These are phyloP conservation scores for Naganishia antarctica DNA, from an alignment of 768 basidiomycete genomes.

Conservation along the genomic window DNA sequence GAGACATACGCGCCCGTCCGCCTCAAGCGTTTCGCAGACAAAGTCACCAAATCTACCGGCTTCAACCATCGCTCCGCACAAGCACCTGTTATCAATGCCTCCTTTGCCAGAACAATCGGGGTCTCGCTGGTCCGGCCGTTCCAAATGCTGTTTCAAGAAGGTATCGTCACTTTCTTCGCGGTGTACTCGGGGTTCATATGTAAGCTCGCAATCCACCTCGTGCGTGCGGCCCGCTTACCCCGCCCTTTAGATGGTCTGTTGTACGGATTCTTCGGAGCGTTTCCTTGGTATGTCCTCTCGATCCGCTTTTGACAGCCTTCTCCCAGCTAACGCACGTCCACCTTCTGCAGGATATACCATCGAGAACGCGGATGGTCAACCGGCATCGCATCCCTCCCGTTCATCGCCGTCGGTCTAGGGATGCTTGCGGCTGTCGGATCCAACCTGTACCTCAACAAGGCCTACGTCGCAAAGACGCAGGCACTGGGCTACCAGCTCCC, in stretches of 20 bases:
- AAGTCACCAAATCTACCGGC: slow-evolving; percentile 40
- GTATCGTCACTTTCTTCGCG: slow-evolving; percentile 35
- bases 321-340: background rate
- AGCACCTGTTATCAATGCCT: background rate
- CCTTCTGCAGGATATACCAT: slow-evolving; percentile 10
- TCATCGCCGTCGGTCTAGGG: slow-evolving; percentile 62
- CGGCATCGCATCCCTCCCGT: slow-evolving; percentile 61
- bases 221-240: too few species aligned
- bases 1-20: slow-evolving; percentile 50
- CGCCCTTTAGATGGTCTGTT: slow-evolving; percentile 1
- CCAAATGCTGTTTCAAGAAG: slow-evolving; percentile 37
- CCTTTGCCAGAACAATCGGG: background rate
- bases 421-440: slow-evolving; percentile 56
- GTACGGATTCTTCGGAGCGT: slow-evolving; percentile 15
- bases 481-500: slow-evolving; percentile 50
- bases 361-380: slow-evolving; percentile 38
- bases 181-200: slow-evolving; percentile 50
- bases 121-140: slow-evolving; percentile 65
- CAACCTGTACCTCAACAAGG: slow-evolving; percentile 53
- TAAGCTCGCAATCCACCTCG: too few species aligned
- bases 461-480: slow-evolving; percentile 53
- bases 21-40: slow-evolving; percentile 36
- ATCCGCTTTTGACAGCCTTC: too few species aligned
- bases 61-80: background rate
- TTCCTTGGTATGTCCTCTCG: slow-evolving; percentile 7